Evolutionary conservation across 2,329 filamentous ascomycete species (phyloP), one percentile per base, ranked within the genome.

Genomic region (Aureobasidium leucospermi): DNA sequence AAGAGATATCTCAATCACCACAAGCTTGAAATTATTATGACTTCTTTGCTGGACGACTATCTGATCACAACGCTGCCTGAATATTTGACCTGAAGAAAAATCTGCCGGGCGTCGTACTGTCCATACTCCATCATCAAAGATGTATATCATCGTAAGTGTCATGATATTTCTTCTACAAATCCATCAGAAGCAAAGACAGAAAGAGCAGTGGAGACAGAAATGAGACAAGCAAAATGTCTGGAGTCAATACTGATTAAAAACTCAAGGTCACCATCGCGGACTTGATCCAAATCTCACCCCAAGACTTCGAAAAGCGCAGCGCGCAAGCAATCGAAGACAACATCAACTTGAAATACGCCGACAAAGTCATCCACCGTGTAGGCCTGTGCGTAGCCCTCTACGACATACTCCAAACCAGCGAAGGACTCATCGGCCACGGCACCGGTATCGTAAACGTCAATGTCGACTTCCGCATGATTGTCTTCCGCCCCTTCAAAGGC

Each of bases 261-360:
- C 16, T 19, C 13, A 38, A 96, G 94, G 94, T 91, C 45, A 96
- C 94, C 66, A 86, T 99, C 67, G 87, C 91, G 67, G 94, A 99
- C 78, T 81, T 99, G 67, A 90, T 99, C 66, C 90, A 96, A 75
- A 95, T 99, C 75, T 82, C 84, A 34, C 94, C 94, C 1, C 84
- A 90, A 68, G 89, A 96, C 71, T 96, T 97, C 70, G 82, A 85
- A 62, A 94, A 94, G 74, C 81, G 85, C 62, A 95, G 89, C 69
- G 82, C 85, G 34, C 83, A 91, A 63, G 90, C 91, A 1, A 90
- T 99, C 64, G 91, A 96, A 75, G 92, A 99, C 76, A 94, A 94
- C 68, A 94, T 99, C 76, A 97, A 99, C 72, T 82, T 86, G 64
- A 99, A 99, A 76, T 99, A 96, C 74, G 86, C 93, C 61, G 96